Evolutionary conservation across 495 filamentous ascomycete genomes (phyloP).

Genomic region (Hyaloscypha bicolor): DNA sequence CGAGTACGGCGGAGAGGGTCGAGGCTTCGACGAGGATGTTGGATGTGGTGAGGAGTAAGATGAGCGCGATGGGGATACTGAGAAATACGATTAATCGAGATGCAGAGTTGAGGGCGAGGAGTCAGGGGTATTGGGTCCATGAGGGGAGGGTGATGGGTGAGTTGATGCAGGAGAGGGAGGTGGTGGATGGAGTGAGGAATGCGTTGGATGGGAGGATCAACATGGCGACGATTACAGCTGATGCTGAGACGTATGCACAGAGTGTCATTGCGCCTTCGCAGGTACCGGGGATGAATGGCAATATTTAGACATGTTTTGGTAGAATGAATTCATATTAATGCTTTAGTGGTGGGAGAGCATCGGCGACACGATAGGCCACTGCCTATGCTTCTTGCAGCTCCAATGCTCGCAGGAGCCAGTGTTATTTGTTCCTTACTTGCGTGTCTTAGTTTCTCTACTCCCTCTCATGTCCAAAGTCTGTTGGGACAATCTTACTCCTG

Average conservation of each 20-base stretch:
- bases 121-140: constrained; percentile 52
- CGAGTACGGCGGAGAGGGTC: constrained; percentile 48
- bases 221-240: constrained; percentile 47
- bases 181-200: constrained; percentile 58
- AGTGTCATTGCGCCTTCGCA: constrained; percentile 42
- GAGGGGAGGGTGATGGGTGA: constrained; percentile 57
- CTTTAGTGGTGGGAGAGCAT: neutral
- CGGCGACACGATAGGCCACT: neutral
- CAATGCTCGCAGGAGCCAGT: no score
- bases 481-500: no score
- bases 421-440: no score
- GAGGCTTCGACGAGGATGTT: constrained; percentile 45
- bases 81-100: constrained; percentile 58
- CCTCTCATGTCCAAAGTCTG: no score
- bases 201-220: constrained; percentile 54
- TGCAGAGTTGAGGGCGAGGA: constrained; percentile 49
- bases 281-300: neutral
- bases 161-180: constrained; percentile 62
- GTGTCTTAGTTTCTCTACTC: no score
- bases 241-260: constrained; percentile 57
- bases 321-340: neutral
- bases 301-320: neutral
- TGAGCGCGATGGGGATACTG: constrained; percentile 55
- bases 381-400: no score
- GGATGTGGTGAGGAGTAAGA: constrained; percentile 41